Percentiles rank a stretch among this genome's conserved stretches.
Conservation (phyloP, 2,329 filamentous ascomycete genomes). For the Drechslera avenae region DNA sequence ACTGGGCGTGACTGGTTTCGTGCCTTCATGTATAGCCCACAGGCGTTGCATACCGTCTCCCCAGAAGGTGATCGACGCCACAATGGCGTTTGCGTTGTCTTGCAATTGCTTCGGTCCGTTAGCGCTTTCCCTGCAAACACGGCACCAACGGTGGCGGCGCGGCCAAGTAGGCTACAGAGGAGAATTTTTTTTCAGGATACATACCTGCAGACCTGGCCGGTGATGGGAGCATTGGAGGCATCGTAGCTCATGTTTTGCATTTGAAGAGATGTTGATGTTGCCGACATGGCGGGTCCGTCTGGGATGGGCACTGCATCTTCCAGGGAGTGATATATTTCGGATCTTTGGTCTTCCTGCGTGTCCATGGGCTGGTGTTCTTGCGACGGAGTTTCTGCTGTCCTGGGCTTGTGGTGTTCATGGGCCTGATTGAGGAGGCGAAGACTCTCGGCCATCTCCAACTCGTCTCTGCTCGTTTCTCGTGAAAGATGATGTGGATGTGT, state of each 20-base stretch:
- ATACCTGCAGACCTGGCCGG: slow-evolving; percentile 75
- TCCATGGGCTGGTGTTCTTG: slow-evolving; percentile 26
- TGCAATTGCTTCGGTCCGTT: slow-evolving; percentile 75
- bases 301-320: slow-evolving; percentile 45
- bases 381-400: slow-evolving; percentile 20
- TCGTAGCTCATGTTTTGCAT: slow-evolving; percentile 21
- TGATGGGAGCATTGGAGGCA: slow-evolving; percentile 49
- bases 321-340: slow-evolving; percentile 49
- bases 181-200: slow-evolving; percentile 39
- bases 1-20: slow-evolving; percentile 89
- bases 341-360: slow-evolving; percentile 26
- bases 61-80: slow-evolving; percentile 94
- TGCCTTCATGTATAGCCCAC: slow-evolving; percentile 91
- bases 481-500: slow-evolving; percentile 48
- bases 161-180: slow-evolving; percentile 1
- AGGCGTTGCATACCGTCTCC: slow-evolving; percentile 96
- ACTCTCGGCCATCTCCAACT: slow-evolving; percentile 57
- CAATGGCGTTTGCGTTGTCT: slow-evolving; percentile 88
- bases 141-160: slow-evolving; percentile 7
- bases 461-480: slow-evolving; percentile 54
- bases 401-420: slow-evolving; percentile 40
- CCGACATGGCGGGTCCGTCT: slow-evolving; percentile 28
- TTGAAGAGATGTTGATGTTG: slow-evolving; percentile 27
- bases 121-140: slow-evolving; percentile 17
- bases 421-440: slow-evolving; percentile 53